phyloP scores from a whole-genome alignment of 257 asterid genomes.

The Nemophila menziesii region DNA sequence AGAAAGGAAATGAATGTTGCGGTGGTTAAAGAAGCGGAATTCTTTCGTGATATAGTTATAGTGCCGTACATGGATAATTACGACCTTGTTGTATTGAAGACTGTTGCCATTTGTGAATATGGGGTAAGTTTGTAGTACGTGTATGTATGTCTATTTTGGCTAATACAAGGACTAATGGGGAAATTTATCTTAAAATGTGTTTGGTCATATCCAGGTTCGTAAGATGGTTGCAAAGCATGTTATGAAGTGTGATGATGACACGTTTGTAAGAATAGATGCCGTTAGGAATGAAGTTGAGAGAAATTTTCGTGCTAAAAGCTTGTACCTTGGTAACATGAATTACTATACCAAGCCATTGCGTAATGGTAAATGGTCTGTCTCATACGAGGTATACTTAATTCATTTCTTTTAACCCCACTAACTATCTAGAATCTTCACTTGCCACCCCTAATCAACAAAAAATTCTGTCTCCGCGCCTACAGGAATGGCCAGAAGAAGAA shows the following conservation, averaged over 20 bases:
- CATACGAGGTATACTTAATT: constrained; percentile 44
- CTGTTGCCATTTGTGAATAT: constrained; percentile 90
- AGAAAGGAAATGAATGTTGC: constrained; percentile 79
- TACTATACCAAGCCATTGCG: constrained; percentile 76
- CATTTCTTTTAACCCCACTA: background rate
- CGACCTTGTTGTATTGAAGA: constrained; percentile 91
- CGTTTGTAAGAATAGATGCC: constrained; percentile 80
- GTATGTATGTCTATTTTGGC: no score
- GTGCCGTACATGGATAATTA: constrained; percentile 94
- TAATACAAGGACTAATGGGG: no score
- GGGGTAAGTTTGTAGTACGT: no score
- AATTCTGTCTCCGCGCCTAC: no score
- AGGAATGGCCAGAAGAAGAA: constrained; percentile 53
- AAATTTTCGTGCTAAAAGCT: constrained; percentile 40
- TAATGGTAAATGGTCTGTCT: constrained; percentile 96
- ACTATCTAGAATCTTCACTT: no score
- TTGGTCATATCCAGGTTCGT: constrained; percentile 45
- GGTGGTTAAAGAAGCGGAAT: constrained; percentile 83
- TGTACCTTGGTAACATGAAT: constrained; percentile 79
- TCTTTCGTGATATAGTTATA: constrained; percentile 78
- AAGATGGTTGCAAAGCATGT: constrained; percentile 52
- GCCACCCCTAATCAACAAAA: no score
- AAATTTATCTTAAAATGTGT: no score
- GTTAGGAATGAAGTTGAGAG: constrained; percentile 56
- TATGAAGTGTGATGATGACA: constrained; percentile 93